phyloP scores from a whole-genome alignment of 176 grass and related monocot genomes.

The Phoenix roebelenii region DNA sequence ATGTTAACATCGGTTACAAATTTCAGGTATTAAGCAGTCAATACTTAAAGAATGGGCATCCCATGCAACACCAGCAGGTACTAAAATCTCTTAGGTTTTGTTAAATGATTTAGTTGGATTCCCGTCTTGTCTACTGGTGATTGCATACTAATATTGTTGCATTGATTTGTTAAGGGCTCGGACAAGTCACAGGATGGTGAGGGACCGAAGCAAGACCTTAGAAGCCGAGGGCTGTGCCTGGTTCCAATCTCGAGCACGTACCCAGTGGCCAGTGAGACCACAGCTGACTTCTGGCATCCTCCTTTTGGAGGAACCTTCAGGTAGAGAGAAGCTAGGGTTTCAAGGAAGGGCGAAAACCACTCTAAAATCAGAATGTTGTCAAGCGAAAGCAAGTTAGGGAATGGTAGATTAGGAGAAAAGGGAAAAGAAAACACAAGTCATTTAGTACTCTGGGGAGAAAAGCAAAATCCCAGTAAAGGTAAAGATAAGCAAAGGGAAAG shows the following conservation, averaged over 20 bases:
- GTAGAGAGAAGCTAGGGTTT: constrained; percentile 18
- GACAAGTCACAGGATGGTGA: constrained; percentile 31
- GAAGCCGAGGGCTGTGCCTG: constrained; percentile 66
- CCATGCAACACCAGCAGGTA: constrained; percentile 50
- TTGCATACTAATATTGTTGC: no score
- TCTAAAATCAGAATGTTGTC: no score
- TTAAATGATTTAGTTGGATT: neutral
- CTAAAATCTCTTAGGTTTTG: neutral
- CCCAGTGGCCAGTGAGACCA: constrained; percentile 36
- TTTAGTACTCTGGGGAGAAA: no score
- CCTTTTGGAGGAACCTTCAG: constrained; percentile 67
- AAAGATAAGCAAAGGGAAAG: constrained; percentile 6
- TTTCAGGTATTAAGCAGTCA: constrained; percentile 69
- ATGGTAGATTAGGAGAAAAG: neutral
- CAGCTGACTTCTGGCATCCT: constrained; percentile 67
- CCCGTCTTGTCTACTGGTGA: no score
- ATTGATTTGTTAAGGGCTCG: constrained; percentile 17
- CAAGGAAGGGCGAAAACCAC: no score
- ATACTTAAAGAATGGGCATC: constrained; percentile 45
- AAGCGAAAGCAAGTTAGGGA: no score
- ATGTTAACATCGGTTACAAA: neutral
- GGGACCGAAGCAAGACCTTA: constrained; percentile 38
- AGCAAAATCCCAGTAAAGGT: neutral
- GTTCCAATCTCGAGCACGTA: constrained; percentile 76
- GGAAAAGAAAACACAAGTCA: constrained; percentile 8